A percentile compares a stretch with the other conserved stretches of the same genome.
These are phyloP conservation scores for Blumeria graminis DNA, from an alignment of 2,329 filamentous ascomycete species.

Conservation along the genomic window DNA sequence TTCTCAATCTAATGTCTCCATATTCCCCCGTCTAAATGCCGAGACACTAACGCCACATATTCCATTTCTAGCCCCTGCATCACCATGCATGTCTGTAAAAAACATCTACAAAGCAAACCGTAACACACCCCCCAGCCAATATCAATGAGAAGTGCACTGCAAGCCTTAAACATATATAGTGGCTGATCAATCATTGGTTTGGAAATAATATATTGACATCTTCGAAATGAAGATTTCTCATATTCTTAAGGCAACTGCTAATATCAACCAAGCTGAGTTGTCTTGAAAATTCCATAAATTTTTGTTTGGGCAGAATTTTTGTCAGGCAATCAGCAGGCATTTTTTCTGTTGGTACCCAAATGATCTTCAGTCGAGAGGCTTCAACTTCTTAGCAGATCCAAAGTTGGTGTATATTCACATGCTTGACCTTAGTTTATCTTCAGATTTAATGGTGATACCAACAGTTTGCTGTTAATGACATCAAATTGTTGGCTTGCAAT, in stretches of 20 bases:
- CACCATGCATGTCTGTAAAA: too few species aligned
- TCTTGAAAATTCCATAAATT: constrained; percentile 1
- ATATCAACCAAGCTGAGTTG: neutral
- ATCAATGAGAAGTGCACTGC: neutral
- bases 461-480: neutral
- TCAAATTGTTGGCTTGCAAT: neutral
- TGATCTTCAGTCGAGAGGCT: neutral
- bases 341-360: neutral
- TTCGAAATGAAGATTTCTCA: neutral
- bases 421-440: neutral
- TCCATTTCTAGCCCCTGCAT: too few species aligned
- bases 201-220: neutral
- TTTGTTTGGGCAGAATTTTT: neutral
- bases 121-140: constrained; percentile 1
- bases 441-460: neutral
- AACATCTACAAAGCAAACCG: too few species aligned
- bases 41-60: too few species aligned
- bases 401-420: neutral
- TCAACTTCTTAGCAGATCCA: neutral
- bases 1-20: too few species aligned
- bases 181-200: neutral
- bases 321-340: neutral
- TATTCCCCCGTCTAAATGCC: too few species aligned
- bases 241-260: neutral
- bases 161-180: neutral